A percentile compares a stretch with the other conserved stretches of the same genome.
Conservation (phyloP, 805 yeast genomes). For the Yarrowia sp. region DNA sequence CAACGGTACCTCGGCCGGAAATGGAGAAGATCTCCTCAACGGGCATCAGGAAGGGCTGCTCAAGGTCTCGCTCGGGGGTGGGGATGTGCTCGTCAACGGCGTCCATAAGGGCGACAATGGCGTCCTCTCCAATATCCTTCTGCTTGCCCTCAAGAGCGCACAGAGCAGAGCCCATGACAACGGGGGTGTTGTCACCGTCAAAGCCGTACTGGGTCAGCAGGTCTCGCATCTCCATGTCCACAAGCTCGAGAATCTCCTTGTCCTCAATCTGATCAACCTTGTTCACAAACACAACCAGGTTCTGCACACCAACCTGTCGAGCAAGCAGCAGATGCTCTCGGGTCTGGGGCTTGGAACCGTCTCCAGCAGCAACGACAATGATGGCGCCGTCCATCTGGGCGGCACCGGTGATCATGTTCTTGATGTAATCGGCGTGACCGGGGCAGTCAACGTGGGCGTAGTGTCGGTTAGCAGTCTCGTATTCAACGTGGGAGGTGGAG, state of each 20-base stretch:
- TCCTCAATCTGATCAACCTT: conserved; percentile 98
- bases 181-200: conserved; percentile 98
- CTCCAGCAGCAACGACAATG: conserved; percentile 98
- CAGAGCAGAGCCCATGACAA: conserved; percentile 97
- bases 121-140: conserved; percentile 91
- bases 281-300: conserved; percentile 96
- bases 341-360: conserved; percentile 99
- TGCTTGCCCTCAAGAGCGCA: conserved; percentile 89
- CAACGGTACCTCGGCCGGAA: conserved; percentile 99
- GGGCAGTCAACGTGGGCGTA: conserved; percentile 99
- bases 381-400: conserved; percentile 99
- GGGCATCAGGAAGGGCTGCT: conserved; percentile 95
- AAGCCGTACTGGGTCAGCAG: conserved; percentile 88
- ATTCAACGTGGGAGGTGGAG: conserved; percentile 97
- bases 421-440: conserved; percentile 98
- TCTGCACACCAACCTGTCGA: conserved; percentile 99
- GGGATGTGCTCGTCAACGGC: conserved; percentile 96
- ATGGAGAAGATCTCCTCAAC: conserved; percentile 97
- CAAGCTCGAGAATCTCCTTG: conserved; percentile 98
- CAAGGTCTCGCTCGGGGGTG: conserved; percentile 95
- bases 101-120: conserved; percentile 81
- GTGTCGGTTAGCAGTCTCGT: conserved; percentile 93
- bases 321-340: conserved; percentile 98
- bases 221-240: conserved; percentile 99
- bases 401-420: conserved; percentile 99